Percentiles rank a stretch among this genome's conserved stretches.
These are phyloP conservation scores for Debaryomycetaceae sp. DNA, from an alignment of 1,139 yeast genomes.

Conservation along the genomic window DNA sequence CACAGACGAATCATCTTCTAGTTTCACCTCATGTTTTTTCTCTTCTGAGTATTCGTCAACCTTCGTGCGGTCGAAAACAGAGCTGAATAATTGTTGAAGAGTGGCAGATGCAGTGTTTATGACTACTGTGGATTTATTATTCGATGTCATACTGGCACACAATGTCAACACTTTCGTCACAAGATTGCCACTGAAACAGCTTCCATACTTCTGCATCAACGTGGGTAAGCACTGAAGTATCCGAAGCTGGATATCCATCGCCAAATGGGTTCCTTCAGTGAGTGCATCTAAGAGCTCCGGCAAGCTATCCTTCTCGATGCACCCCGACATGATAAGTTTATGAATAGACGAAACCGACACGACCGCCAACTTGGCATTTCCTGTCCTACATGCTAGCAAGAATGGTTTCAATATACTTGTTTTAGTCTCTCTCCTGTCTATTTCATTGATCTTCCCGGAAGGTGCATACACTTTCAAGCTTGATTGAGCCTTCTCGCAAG, in stretches of 20 bases:
- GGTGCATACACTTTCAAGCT: conserved; percentile 34
- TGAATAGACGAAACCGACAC: conserved; percentile 71
- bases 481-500: conserved; percentile 61
- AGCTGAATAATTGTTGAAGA: conserved; percentile 75
- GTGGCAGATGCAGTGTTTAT: conserved; percentile 94
- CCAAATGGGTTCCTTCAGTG: conserved; percentile 69
- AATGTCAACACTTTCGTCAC: conserved; percentile 61
- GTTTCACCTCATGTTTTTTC: conserved; percentile 23
- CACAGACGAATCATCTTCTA: conserved; percentile 44
- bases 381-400: conserved; percentile 65
- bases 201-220: conserved; percentile 61
- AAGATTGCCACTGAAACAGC: conserved; percentile 50
- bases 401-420: conserved; percentile 67
- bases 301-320: conserved; percentile 50
- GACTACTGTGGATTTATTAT: conserved; percentile 72
- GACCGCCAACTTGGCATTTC: conserved; percentile 70
- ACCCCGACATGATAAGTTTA: conserved; percentile 47
- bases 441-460: conserved; percentile 14
- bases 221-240: conserved; percentile 84
- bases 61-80: conserved; percentile 65
- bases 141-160: conserved; percentile 68
- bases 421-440: conserved; percentile 26
- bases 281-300: conserved; percentile 61
- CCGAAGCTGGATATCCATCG: conserved; percentile 80
- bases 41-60: conserved; percentile 6